Evolutionary conservation across 2,329 filamentous ascomycete genomes (phyloP), one percentile per base, ranked within the genome.

Genomic region (Alternaria angustiovoidea): DNA sequence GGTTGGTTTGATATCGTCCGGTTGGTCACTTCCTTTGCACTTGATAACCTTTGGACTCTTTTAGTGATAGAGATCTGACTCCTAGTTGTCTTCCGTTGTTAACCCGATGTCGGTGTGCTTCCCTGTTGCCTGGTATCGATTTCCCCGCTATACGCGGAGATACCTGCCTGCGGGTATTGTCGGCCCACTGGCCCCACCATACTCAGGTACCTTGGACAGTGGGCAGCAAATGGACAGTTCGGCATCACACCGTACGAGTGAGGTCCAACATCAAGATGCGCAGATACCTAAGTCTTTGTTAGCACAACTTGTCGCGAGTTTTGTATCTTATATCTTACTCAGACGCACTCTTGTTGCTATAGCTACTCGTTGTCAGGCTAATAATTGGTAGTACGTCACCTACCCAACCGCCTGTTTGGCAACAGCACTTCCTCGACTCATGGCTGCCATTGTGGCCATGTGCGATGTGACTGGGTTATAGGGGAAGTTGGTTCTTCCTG

Each of bases 101-200:
- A 3, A 16, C 26, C 26, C 26, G 18, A 43, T 53, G 16, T 43
- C 51, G 38, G 18, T 32, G 20, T 32, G 9, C 18, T 14, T 43
- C 22, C 28, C 38, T 43, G 38, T 53, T 42, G 51, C 38, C 12
- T 53, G 38, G 39, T 43, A 26, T 32, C 16, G 14, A 6, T 7
- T 11, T 36, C 42, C n/a, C 36, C 20, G 51, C 26, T n/a, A 20
- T 16, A 24, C 28, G 51, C 51, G 51, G 38, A 43, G 7, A 34
- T 53, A 38, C 51, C 43, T n/a, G 26, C 26, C 38, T 41, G 26
- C n/a, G 38, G 32, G 26, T 53, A 53, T 26, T 7, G 26, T 53
- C 51, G 51, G 51, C 28, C n/a, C 38, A 52, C 12, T 42, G 2
- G 12, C 51, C 51, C 51, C 51, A n/a, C 51, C 4, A 14, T 7